A percentile compares a stretch with the other conserved stretches of the same genome.
Conservation (phyloP, 352 stramenopile genomes). For the Phytophthora nicotianae region DNA sequence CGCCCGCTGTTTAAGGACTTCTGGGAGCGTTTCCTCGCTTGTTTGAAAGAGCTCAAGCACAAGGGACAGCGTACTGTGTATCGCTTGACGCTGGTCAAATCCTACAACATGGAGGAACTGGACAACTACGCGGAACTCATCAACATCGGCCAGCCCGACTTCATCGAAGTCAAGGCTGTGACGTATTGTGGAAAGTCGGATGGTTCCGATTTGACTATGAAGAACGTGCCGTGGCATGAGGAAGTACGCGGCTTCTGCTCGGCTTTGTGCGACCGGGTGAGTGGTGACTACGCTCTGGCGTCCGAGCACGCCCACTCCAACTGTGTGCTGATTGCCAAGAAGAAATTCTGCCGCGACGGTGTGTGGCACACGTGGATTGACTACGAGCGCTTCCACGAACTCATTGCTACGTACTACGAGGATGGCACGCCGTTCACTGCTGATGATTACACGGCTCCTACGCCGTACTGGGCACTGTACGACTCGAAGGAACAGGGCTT, state of each 20-base stretch:
- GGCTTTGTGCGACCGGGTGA: constrained; percentile 74
- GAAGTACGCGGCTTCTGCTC: constrained; percentile 95
- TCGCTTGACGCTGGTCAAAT: constrained; percentile 98
- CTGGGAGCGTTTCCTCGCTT: constrained; percentile 95
- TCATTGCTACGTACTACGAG: constrained; percentile 84
- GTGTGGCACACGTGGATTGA: constrained; percentile 99
- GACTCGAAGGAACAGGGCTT: constrained; percentile 96
- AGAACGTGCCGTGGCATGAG: constrained; percentile 98
- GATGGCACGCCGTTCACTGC: constrained; percentile 89
- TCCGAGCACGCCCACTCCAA: constrained; percentile 97
- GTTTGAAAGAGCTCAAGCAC: constrained; percentile 90
- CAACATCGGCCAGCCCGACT: constrained; percentile 88
- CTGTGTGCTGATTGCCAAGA: constrained; percentile 95
- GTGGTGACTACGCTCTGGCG: constrained; percentile 92
- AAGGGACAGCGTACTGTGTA: constrained; percentile 97
- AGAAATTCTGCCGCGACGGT: constrained; percentile 87
- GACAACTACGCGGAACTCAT: constrained; percentile 96
- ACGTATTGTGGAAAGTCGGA: constrained; percentile 99
- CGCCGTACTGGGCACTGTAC: constrained; percentile 96
- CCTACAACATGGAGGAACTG: constrained; percentile 97
- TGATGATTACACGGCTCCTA: constrained; percentile 95
- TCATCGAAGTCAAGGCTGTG: constrained; percentile 98
- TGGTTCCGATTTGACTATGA: constrained; percentile 97
- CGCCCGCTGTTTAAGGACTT: constrained; percentile 97
- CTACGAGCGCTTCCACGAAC: constrained; percentile 96